phyloP scores from a whole-genome alignment of 352 stramenopile species.

The Plasmopara viticola region DNA sequence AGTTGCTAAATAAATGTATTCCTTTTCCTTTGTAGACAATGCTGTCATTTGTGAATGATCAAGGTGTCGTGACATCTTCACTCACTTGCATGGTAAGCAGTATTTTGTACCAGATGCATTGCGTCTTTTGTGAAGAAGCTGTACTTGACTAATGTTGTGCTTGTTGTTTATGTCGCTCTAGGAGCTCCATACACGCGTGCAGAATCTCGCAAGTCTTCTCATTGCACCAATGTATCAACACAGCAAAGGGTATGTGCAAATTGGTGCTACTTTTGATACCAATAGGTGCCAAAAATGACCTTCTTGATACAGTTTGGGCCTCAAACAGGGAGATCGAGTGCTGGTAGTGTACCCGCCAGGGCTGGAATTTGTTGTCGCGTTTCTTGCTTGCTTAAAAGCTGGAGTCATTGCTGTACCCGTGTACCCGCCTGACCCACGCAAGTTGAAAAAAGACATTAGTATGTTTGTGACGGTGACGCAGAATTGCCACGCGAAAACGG shows the following conservation, averaged over 20 bases:
- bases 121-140: neutral
- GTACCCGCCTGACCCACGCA: constrained; percentile 87
- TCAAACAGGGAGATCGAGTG: constrained; percentile 72
- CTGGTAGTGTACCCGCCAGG: constrained; percentile 97
- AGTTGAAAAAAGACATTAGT: constrained; percentile 92
- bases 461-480: constrained; percentile 94
- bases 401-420: constrained; percentile 92
- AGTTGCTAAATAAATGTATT: neutral
- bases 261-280: neutral
- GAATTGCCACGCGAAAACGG: constrained; percentile 87
- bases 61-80: constrained; percentile 38
- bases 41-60: constrained; percentile 75
- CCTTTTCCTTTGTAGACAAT: constrained; percentile 40
- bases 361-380: constrained; percentile 97
- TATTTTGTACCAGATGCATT: neutral
- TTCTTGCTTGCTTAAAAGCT: constrained; percentile 93
- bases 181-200: constrained; percentile 60
- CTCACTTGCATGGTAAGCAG: constrained; percentile 49
- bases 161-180: constrained; percentile 8
- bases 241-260: constrained; percentile 46
- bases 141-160: neutral
- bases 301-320: constrained; percentile 36
- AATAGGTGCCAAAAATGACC: neutral
- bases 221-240: constrained; percentile 42
- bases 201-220: constrained; percentile 66